Base-by-base conservation (phyloP, 305 asterid species). In the Fraxinus sp. region DNA sequence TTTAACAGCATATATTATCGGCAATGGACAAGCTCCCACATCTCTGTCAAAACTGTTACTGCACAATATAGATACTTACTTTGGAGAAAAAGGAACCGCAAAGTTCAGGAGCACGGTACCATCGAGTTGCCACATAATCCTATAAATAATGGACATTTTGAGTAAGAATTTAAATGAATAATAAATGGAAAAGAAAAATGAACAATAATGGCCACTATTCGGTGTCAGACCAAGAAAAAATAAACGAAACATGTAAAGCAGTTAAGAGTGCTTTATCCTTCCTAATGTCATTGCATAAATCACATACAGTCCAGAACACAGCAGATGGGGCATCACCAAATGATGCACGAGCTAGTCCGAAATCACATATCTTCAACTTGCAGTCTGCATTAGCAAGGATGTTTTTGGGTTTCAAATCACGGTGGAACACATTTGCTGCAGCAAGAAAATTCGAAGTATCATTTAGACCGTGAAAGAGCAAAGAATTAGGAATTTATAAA, bases 61-160 rank as follows among this genome's bases (percentile, higher is more conserved):
- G 14, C 36, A 62, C 24, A 59, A 78, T 46, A 73, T 35, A 83
- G 57, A 37, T 80, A 90, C 97, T 90, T 88, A 95, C 98, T 89
- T 87, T 94, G 85, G 98, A 95, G 85, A 89, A 95, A 82, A 95
- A 95, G 78, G 97, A 95, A 81, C 98, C 98, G 77, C 98, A 95
- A 85, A 95, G 97, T 86, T 95, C 98, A 82, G 98, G 98, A 85
- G 98, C 98, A 79, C 98, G 98, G 89, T 92, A 95, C 98, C 98
- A 95, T 86, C 97, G 97, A 79, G 98, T 95, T 30, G 98, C 98
- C 86, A 95, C 98, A 79, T 94, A 95, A 87, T 95, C 98, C 98
- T 95, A 46, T 41, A 88, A 70, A 82, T 26, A 81, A 84, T 70
- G 82, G 86, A 73, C 76, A 84, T 79, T 82, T 74, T 80, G 66